Conservation (phyloP, 179 eudicot species). For the Beta corolliflora region DNA sequence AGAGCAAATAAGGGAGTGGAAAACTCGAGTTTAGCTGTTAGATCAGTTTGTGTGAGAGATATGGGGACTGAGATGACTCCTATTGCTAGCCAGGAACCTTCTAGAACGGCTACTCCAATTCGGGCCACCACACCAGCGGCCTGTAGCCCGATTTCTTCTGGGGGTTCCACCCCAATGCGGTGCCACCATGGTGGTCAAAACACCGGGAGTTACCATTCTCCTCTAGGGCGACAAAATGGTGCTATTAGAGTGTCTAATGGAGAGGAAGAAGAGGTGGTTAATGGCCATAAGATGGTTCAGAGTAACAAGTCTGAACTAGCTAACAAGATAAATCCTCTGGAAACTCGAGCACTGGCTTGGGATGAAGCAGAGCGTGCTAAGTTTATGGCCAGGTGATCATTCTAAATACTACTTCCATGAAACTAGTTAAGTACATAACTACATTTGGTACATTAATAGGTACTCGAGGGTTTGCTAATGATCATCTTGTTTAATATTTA, state of each 20-base stretch:
- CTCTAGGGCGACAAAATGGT: constrained; percentile 38
- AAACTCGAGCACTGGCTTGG: constrained; percentile 87
- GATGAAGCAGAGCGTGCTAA: constrained; percentile 97
- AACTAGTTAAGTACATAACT: not conserved
- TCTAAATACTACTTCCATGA: not conserved
- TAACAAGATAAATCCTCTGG: constrained; percentile 60
- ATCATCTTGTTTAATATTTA: constrained; percentile 28
- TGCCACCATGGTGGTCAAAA: constrained; percentile 34
- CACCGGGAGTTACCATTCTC: constrained; percentile 40
- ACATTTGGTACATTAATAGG: not conserved
- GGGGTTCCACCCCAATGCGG: constrained; percentile 62
- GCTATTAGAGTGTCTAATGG: constrained; percentile 30
- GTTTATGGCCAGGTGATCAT: constrained; percentile 74
- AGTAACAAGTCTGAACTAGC: constrained; percentile 22
- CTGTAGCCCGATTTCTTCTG: constrained; percentile 74
- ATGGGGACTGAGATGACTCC: constrained; percentile 99
- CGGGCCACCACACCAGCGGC: constrained; percentile 66
- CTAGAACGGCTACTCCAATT: constrained; percentile 83
- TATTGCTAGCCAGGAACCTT: constrained; percentile 83
- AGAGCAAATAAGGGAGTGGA: constrained; percentile 44
- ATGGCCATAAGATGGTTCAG: constrained; percentile 26
- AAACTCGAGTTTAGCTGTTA: constrained; percentile 37
- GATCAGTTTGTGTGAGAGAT: constrained; percentile 84
- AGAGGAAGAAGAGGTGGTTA: constrained; percentile 33
- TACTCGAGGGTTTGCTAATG: not conserved